phyloP scores from a whole-genome alignment of 441 rosid species.

The Rhodomyrtus psidioides region DNA sequence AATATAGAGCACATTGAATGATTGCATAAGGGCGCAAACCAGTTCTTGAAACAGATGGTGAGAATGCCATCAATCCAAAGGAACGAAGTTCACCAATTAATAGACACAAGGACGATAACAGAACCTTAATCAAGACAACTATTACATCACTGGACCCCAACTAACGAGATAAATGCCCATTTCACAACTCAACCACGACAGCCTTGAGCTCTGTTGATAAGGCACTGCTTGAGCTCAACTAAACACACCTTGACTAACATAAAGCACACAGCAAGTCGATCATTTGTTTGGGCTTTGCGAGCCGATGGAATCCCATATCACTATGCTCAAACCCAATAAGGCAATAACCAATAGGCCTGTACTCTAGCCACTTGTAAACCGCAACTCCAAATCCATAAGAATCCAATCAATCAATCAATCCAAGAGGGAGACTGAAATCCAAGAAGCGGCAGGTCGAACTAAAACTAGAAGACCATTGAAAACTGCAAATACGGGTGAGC shows the following conservation, averaged over 20 bases:
- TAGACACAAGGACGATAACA: not conserved
- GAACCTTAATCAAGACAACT: not conserved
- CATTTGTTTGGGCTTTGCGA: not conserved
- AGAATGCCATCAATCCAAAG: not conserved
- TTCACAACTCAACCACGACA: not conserved
- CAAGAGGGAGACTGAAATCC: not conserved
- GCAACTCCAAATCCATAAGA: not conserved
- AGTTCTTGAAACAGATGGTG: not conserved
- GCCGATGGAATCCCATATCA: not conserved
- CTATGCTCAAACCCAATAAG: not conserved
- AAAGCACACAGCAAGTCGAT: not conserved
- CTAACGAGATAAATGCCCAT: not conserved
- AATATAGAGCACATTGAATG: not conserved
- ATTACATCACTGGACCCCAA: not conserved
- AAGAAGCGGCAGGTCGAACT: not conserved
- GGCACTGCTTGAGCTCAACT: not conserved
- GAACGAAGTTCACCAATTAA: not conserved
- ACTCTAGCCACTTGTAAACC: not conserved
- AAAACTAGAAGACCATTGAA: constrained; percentile 4
- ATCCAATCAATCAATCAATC: not conserved
- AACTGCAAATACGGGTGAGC: not conserved
- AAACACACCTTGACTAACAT: not conserved
- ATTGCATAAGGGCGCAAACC: not conserved
- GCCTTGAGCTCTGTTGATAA: not conserved
- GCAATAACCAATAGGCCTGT: not conserved